These are phyloP conservation scores for Rhodocollybia butyracea DNA, from an alignment of 768 basidiomycete species.

Conservation along the genomic window DNA sequence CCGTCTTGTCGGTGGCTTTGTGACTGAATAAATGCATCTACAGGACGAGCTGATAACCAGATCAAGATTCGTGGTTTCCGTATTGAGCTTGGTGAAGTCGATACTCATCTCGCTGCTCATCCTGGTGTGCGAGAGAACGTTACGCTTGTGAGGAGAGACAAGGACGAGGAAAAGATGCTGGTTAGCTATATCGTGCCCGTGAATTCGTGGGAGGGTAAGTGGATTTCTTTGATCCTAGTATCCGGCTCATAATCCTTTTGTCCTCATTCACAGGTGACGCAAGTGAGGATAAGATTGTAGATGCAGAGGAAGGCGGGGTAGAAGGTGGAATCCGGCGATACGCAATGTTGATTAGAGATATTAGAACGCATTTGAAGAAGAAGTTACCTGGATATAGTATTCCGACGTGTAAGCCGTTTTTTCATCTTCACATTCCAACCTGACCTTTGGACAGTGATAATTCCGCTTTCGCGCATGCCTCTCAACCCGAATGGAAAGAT, in stretches of 20 bases:
- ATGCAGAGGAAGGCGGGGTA: conserved; percentile 45
- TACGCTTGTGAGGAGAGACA: conserved; percentile 92
- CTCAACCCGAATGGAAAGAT: conserved; percentile 99
- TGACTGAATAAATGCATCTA: not conserved
- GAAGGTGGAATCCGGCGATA: conserved; percentile 82
- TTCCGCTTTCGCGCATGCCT: conserved; percentile 93
- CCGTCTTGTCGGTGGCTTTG: not conserved
- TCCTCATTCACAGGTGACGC: conserved; percentile 63
- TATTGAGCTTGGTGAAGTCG: conserved; percentile 97
- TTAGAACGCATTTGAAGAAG: conserved; percentile 93
- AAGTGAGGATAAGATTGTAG: conserved; percentile 57
- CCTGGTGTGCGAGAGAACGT: conserved; percentile 96
- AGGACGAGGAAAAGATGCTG: conserved; percentile 98
- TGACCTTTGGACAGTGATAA: conserved; percentile 65
- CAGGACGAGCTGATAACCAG: conserved; percentile 96
- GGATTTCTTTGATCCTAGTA: not conserved
- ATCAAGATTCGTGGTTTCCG: conserved; percentile 99
- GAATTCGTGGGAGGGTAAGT: not conserved
- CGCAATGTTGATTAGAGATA: conserved; percentile 85
- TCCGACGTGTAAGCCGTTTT: conserved; percentile 68
- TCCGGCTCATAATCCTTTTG: conserved; percentile 54
- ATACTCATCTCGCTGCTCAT: conserved; percentile 92
- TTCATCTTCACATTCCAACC: not conserved
- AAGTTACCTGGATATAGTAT: conserved; percentile 95
- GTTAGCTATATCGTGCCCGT: conserved; percentile 93